Percentiles rank a stretch among this genome's conserved stretches.
These are phyloP conservation scores for Mortierella claussenii DNA, from an alignment of 192 early-diverging fungal species.

Conservation along the genomic window DNA sequence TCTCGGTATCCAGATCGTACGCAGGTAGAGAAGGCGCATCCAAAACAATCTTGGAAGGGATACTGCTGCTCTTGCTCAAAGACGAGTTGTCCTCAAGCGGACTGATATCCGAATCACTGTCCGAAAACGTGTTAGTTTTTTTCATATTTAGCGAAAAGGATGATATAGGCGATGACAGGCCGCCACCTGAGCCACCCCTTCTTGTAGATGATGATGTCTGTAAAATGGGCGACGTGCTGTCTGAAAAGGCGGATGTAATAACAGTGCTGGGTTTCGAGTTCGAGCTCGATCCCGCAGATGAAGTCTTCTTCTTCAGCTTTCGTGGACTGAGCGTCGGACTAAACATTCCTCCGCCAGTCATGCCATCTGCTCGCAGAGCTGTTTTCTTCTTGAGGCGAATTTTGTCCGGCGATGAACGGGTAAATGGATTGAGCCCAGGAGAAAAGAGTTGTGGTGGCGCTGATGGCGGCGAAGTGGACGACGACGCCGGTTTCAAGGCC, in stretches of 20 bases:
- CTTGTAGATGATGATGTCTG: neutral
- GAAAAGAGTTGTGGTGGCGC: too few species aligned
- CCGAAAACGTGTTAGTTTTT: conserved; percentile 10
- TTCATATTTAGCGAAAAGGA: conserved; percentile 17
- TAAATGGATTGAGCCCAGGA: conserved; percentile 19
- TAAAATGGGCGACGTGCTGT: neutral
- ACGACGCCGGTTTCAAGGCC: conserved; percentile 6
- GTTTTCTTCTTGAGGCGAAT: conserved; percentile 13
- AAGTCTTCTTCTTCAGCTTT: conserved; percentile 11
- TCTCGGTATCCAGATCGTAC: conserved; percentile 1
- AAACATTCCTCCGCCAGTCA: conserved; percentile 21
- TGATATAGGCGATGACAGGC: conserved; percentile 13
- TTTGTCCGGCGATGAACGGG: conserved; percentile 3
- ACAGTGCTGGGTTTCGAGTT: neutral
- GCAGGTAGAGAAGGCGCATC: conserved; percentile 5
- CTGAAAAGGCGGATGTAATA: too few species aligned
- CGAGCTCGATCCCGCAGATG: neutral
- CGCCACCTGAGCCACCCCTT: neutral
- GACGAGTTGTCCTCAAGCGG: conserved; percentile 16
- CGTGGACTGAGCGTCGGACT: conserved; percentile 48
- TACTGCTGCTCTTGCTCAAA: neutral
- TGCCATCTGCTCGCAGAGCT: neutral
- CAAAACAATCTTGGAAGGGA: neutral
- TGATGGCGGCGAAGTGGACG: conserved; percentile 1
- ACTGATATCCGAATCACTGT: conserved; percentile 44